Conservation (phyloP, 2,329 filamentous ascomycete genomes). For the Setomelanomma holmii region DNA sequence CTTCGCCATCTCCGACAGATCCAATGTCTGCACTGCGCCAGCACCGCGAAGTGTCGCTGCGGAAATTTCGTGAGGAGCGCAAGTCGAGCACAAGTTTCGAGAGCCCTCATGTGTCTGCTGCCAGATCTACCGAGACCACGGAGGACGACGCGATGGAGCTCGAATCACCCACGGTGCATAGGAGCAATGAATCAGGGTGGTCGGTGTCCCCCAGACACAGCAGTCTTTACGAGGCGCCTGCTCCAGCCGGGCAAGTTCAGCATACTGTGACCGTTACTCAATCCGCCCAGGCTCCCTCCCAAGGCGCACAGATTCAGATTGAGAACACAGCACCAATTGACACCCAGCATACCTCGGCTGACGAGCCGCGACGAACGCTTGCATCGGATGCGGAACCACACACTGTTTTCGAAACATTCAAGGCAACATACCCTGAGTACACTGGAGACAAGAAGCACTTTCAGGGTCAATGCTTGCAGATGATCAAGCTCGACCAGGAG, state of each 20-base stretch:
- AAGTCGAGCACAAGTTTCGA: slow-evolving; percentile 22
- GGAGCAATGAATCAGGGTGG: neutral
- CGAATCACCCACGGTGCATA: neutral
- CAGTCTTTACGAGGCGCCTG: slow-evolving; percentile 24
- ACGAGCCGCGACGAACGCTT: neutral
- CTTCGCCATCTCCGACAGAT: slow-evolving; percentile 5
- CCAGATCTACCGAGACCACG: neutral
- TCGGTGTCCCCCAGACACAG: slow-evolving; percentile 27
- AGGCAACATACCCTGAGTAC: slow-evolving; percentile 46
- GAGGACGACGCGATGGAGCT: slow-evolving; percentile 14
- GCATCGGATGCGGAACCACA: neutral
- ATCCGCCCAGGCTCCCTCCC: neutral
- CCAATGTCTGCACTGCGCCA: slow-evolving; percentile 5
- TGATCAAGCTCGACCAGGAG: slow-evolving; percentile 34
- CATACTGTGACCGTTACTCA: neutral
- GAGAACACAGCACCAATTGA: too few species aligned
- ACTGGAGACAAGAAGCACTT: slow-evolving; percentile 42
- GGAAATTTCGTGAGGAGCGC: slow-evolving; percentile 18
- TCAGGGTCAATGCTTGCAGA: slow-evolving; percentile 34
- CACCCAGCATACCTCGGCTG: neutral
- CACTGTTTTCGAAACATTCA: slow-evolving; percentile 37
- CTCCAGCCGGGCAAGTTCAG: slow-evolving; percentile 3
- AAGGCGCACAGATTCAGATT: neutral
- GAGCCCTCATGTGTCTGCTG: slow-evolving; percentile 6
- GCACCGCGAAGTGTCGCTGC: slow-evolving; percentile 20